Conservation (phyloP, 352 stramenopile genomes). For the Globisporangium echinulatum region DNA sequence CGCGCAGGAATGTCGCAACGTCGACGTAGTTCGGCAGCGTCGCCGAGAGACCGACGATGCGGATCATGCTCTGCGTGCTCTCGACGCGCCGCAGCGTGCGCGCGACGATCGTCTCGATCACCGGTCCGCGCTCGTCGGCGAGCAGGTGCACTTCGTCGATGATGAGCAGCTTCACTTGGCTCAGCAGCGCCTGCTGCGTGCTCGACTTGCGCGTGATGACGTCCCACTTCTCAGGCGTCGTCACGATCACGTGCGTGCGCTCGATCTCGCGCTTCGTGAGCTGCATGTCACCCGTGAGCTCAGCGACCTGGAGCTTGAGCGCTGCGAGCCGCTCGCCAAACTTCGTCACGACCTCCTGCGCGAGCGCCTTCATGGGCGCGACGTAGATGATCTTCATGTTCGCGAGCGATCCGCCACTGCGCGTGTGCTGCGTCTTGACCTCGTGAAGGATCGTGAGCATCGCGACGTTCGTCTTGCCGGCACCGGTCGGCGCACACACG, state of each 20-base stretch:
- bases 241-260: conserved; percentile 95
- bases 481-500: conserved; percentile 98
- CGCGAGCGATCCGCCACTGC: conserved; percentile 19
- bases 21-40: conserved; percentile 99
- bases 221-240: conserved; percentile 99
- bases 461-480: conserved; percentile 99
- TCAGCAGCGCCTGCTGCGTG: conserved; percentile 87
- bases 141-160: conserved; percentile 99
- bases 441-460: conserved; percentile 99
- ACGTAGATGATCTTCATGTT: conserved; percentile 96
- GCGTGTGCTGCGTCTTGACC: conserved; percentile 14
- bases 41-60: conserved; percentile 97
- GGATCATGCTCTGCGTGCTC: conserved; percentile 95
- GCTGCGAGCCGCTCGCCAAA: conserved; percentile 87
- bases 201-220: conserved; percentile 97
- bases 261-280: conserved; percentile 95
- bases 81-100: conserved; percentile 97
- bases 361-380: conserved; percentile 97
- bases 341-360: conserved; percentile 99
- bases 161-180: conserved; percentile 95
- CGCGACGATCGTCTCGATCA: conserved; percentile 99
- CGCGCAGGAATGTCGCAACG: conserved; percentile 95
- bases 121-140: conserved; percentile 96
- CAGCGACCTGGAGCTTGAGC: conserved; percentile 75
- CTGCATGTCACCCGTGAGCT: conserved; percentile 98